These are phyloP conservation scores for Trametes villosa DNA, from an alignment of 768 basidiomycete species.

Conservation along the genomic window DNA sequence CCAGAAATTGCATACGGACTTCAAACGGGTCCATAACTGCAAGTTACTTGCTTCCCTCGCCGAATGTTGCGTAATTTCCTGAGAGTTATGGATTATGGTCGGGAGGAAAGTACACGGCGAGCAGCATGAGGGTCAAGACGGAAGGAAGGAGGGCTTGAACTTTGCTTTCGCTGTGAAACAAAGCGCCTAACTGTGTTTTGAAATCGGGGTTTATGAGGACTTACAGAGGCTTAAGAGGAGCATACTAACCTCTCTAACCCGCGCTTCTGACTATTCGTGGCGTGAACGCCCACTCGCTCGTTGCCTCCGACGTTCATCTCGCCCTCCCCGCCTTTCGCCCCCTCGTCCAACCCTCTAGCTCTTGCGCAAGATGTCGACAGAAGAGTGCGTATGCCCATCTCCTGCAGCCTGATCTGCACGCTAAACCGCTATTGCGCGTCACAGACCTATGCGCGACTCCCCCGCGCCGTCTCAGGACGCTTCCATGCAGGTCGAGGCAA, in stretches of 20 bases:
- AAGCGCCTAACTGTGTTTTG: too few species aligned
- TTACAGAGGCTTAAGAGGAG: too few species aligned
- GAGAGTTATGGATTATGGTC: too few species aligned
- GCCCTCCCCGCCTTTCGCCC: neutral
- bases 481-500: conserved; percentile 27
- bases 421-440: neutral
- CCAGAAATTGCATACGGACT: conserved; percentile 75
- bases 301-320: conserved; percentile 9
- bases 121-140: too few species aligned
- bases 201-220: too few species aligned
- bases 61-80: too few species aligned
- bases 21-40: conserved; percentile 66
- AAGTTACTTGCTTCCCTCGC: too few species aligned
- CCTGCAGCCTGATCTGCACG: neutral
- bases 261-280: too few species aligned
- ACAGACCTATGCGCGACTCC: conserved; percentile 12
- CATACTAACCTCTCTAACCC: too few species aligned
- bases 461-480: conserved; percentile 26
- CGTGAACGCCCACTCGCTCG: neutral
- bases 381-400: conserved; percentile 9
- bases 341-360: neutral
- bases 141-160: too few species aligned
- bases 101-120: too few species aligned
- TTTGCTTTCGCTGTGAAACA: too few species aligned
- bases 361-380: conserved; percentile 11